These are phyloP conservation scores for Heteromeles arbutifolia DNA, from an alignment of 306 rosid species.

Conservation along the genomic window DNA sequence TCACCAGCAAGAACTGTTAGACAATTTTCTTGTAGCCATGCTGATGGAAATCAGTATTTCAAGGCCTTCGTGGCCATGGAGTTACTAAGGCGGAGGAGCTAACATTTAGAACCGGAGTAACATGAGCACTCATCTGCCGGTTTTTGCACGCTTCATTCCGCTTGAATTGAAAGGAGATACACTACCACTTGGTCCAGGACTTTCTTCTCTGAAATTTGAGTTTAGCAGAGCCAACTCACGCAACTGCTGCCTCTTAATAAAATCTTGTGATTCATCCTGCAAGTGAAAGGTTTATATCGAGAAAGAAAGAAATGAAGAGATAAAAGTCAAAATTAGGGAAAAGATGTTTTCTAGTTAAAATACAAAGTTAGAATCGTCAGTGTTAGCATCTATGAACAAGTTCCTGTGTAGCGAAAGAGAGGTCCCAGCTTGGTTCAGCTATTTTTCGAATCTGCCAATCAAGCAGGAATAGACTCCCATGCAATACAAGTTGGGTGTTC, in stretches of 20 bases:
- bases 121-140: conserved; percentile 55
- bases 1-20: conserved; percentile 67
- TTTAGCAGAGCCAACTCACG: conserved; percentile 85
- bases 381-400: conserved; percentile 10
- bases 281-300: conserved; percentile 14
- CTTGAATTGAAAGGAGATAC: conserved; percentile 92
- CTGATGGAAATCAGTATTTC: conserved; percentile 25
- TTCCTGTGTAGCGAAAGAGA: conserved; percentile 9
- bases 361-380: neutral
- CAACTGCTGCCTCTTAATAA: conserved; percentile 83
- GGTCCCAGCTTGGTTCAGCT: neutral
- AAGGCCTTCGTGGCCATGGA: conserved; percentile 31
- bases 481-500: neutral
- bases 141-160: conserved; percentile 92
- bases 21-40: conserved; percentile 41
- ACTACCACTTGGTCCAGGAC: conserved; percentile 87
- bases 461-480: conserved; percentile 11
- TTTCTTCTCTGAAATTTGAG: conserved; percentile 85
- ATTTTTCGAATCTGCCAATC: neutral
- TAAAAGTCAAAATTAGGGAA: conserved; percentile 2
- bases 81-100: conserved; percentile 24
- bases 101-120: conserved; percentile 21
- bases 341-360: neutral
- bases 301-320: conserved; percentile 4
- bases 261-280: conserved; percentile 96